These are phyloP conservation scores for Acanthamoeba culbertsoni DNA, from an alignment of 208 protist species.

Conservation along the genomic window DNA sequence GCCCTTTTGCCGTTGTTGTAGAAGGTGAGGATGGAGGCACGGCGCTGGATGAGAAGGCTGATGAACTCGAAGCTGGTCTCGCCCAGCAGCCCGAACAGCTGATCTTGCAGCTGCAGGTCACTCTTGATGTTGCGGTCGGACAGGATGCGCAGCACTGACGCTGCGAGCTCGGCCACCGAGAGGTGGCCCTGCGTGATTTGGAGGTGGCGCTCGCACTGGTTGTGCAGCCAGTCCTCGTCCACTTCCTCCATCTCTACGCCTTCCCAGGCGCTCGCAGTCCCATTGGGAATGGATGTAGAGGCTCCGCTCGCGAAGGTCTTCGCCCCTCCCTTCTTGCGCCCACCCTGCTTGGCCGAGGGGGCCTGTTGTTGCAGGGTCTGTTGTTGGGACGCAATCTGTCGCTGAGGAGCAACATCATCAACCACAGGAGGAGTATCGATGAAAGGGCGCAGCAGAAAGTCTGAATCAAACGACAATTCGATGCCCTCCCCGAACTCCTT, in stretches of 20 bases:
- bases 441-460: constrained; percentile 39
- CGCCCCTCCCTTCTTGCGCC: neutral
- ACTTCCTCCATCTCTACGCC: neutral
- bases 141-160: constrained; percentile 42
- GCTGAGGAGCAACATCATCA: too few relatives aligned
- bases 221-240: constrained; percentile 28
- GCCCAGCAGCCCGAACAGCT: constrained; percentile 51
- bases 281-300: neutral
- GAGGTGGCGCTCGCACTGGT: constrained; percentile 42
- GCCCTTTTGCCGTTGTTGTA: neutral
- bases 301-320: too few relatives aligned
- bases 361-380: neutral
- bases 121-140: neutral
- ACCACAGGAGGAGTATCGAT: neutral
- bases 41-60: constrained; percentile 32
- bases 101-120: constrained; percentile 38
- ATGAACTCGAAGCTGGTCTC: constrained; percentile 59
- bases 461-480: constrained; percentile 26
- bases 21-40: constrained; percentile 21
- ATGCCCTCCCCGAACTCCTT: constrained; percentile 39
- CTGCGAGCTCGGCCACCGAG: constrained; percentile 34
- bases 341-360: neutral
- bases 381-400: neutral
- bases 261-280: neutral
- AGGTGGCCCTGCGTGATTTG: neutral